Evolutionary conservation across 371 early-diverging fungal species (phyloP), one percentile per base, ranked within the genome.

Genomic region (Mucor circinelloides): DNA sequence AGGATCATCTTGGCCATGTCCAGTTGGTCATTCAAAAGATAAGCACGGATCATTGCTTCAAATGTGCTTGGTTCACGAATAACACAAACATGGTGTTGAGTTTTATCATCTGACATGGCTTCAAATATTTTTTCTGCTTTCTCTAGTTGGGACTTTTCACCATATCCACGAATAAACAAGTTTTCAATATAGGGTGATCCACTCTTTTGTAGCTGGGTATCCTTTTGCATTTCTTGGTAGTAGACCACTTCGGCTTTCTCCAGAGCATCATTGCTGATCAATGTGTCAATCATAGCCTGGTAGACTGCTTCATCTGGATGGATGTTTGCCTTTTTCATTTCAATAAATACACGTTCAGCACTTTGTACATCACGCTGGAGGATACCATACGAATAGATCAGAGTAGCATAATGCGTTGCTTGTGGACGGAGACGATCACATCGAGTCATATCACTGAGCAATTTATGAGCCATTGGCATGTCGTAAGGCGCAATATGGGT

Each of bases 31-130:
- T 83, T 86, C n/a, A 80, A 78, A 25, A 85, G 63, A 57, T 86
- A 87, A 12, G 85, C 85, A 32, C 72, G 72, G 7, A 87, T 81
- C 89, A 89, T 86, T 58, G 85, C 85, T 69, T 86, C 86, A 79
- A 83, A 89, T 1, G 88, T 89, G 59, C 87, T 87, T 4, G 89
- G 89, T 52, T 87, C 89, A 57, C 87, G 83, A 48, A 84, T 75
- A 15, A 89, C 79, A 23, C 66, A 60, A 3, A 32, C 9, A 52
- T 67, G 31, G 38, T 42, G 71, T 1, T 60, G 64, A 19, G 63
- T 50, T 9, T 79, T 75, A 27, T 84, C 77, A 61, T 89, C 89
- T 6, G 70, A 50, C 89, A 89, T 89, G 17, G 67, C 67, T 19
- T 80, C 68, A 64, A 89, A 89, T 25, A 89, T 66, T 1, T 50